Evolutionary conservation across 2,329 filamentous ascomycete genomes (phyloP).

Genomic region (Colletotrichum ledebouriae): DNA sequence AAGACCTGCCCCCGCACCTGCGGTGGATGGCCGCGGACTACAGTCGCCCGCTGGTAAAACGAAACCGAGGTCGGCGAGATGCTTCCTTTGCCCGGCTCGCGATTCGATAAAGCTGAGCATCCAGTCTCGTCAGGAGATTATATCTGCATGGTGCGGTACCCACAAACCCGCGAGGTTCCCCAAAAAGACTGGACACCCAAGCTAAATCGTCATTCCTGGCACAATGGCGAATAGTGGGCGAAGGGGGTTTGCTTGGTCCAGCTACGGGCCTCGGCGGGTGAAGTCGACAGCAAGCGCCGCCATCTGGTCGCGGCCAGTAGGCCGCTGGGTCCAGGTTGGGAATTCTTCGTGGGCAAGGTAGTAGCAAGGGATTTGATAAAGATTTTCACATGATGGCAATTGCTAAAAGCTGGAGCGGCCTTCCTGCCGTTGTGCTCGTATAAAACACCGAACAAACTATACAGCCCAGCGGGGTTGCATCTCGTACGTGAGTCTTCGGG

Average conservation of each 20-base stretch:
- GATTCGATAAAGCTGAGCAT: constrained; percentile 1
- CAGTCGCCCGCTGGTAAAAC: neutral
- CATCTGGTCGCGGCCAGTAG: constrained; percentile 20
- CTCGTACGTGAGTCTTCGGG: no score
- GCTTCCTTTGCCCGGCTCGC: neutral
- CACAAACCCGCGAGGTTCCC: constrained; percentile 26
- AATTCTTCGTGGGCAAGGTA: neutral
- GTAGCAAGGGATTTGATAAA: constrained; percentile 12
- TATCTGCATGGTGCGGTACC: constrained; percentile 18
- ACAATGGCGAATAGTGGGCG: constrained; percentile 37
- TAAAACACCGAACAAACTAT: constrained; percentile 17
- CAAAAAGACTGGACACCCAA: constrained; percentile 15
- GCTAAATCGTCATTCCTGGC: constrained; percentile 35
- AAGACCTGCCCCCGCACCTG: neutral
- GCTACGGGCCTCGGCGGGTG: constrained; percentile 18
- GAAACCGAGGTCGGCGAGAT: constrained; percentile 24
- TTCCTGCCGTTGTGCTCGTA: neutral
- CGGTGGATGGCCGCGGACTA: constrained; percentile 1
- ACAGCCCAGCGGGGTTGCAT: neutral
- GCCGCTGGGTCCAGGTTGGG: neutral
- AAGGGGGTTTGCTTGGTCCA: constrained; percentile 8
- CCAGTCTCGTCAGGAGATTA: constrained; percentile 31
- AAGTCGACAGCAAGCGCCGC: neutral
- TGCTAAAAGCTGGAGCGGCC: no score
- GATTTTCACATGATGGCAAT: neutral